phyloP scores from a whole-genome alignment of 257 asterid species.

The Lithospermum erythrorhizon region DNA sequence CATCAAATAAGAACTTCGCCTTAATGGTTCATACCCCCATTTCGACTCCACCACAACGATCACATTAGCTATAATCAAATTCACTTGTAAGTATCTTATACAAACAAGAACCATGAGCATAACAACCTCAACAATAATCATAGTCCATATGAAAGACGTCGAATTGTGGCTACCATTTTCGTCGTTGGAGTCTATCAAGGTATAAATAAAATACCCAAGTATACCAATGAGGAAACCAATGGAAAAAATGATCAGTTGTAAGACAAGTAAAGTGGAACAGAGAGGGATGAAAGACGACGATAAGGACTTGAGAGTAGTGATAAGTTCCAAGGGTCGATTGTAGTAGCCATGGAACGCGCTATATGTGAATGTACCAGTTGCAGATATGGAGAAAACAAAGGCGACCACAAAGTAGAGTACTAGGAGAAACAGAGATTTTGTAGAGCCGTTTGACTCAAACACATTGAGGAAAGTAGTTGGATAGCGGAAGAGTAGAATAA shows the following conservation, averaged over 20 bases:
- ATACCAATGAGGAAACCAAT: constrained; percentile 11
- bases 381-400: constrained; percentile 23
- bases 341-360: constrained; percentile 48
- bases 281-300: constrained; percentile 28
- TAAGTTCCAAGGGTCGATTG: constrained; percentile 34
- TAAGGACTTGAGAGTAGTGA: constrained; percentile 41
- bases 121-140: not conserved
- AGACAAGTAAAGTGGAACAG: constrained; percentile 13
- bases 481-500: constrained; percentile 35
- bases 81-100: constrained; percentile 23
- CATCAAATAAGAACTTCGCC: constrained; percentile 48
- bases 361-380: constrained; percentile 43
- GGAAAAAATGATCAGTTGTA: constrained; percentile 1
- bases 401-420: constrained; percentile 16
- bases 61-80: constrained; percentile 32
- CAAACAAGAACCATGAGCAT: constrained; percentile 5
- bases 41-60: constrained; percentile 50
- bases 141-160: constrained; percentile 10
- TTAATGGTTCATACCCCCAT: constrained; percentile 51
- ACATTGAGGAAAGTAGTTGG: constrained; percentile 24
- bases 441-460: constrained; percentile 14
- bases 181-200: not conserved
- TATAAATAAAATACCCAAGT: constrained; percentile 1
- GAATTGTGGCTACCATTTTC: too few species aligned
- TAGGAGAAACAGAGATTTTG: not conserved